Conservation (phyloP, 495 filamentous ascomycete genomes). For the Viridothelium virens region DNA sequence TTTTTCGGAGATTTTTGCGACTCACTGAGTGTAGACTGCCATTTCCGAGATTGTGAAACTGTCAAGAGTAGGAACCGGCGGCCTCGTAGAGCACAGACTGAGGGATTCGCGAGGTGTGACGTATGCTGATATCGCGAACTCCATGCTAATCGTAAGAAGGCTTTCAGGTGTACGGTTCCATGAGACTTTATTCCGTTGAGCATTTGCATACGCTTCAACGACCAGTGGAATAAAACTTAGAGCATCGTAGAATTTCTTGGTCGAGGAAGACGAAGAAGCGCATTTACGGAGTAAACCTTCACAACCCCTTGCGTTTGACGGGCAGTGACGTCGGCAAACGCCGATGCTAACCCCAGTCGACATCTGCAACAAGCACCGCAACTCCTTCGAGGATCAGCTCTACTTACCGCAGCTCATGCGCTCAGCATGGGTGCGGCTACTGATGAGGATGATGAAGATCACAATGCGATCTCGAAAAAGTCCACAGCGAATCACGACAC, state of each 20-base stretch:
- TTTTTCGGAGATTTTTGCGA: neutral
- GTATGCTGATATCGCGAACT: neutral
- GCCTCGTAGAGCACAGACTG: neutral
- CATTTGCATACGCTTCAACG: neutral
- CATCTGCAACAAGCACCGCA: neutral
- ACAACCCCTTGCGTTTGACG: neutral
- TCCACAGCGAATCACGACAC: neutral
- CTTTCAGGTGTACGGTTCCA: neutral
- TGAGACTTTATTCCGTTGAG: neutral
- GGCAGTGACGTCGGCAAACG: constrained; percentile 1
- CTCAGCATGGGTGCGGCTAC: constrained; percentile 31
- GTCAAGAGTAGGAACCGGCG: neutral
- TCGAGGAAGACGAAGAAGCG: neutral
- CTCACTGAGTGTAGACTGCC: neutral
- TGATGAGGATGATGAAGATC: constrained; percentile 16
- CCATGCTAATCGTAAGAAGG: neutral
- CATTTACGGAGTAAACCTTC: neutral
- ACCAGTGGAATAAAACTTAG: neutral
- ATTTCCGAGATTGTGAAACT: neutral
- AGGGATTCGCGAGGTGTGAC: neutral
- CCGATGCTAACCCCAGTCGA: neutral
- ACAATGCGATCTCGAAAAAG: constrained; percentile 2
- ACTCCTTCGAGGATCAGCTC: constrained; percentile 1
- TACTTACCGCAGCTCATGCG: constrained; percentile 29
- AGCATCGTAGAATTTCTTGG: neutral